phyloP scores from a whole-genome alignment of 2,329 filamentous ascomycete species.

The Penicillium hordei region DNA sequence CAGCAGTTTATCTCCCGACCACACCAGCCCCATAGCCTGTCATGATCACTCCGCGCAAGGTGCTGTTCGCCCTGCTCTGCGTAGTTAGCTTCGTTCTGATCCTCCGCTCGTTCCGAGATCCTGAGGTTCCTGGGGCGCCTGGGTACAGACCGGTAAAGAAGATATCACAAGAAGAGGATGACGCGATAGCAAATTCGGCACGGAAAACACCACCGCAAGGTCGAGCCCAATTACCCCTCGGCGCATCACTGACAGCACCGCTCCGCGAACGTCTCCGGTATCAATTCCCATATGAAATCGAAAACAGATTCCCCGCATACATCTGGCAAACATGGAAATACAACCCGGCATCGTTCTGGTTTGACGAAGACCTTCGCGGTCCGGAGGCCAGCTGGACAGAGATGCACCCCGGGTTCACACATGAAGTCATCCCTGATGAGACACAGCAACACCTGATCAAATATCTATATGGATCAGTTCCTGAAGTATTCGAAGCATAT shows the following conservation, averaged over 20 bases:
- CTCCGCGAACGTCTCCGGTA: slow-evolving; percentile 81
- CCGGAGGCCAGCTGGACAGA: slow-evolving; percentile 88
- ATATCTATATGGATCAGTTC: slow-evolving; percentile 80
- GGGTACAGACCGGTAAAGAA: slow-evolving; percentile 27
- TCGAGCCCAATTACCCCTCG: slow-evolving; percentile 49
- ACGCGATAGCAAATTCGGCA: slow-evolving; percentile 11
- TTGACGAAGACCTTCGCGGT: slow-evolving; percentile 71
- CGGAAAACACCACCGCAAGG: slow-evolving; percentile 16
- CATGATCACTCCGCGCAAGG: slow-evolving; percentile 79
- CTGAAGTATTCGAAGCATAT: slow-evolving; percentile 77
- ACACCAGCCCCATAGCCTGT: slow-evolving; percentile 12
- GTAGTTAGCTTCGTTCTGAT: slow-evolving; percentile 70
- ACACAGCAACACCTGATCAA: slow-evolving; percentile 78
- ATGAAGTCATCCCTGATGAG: slow-evolving; percentile 94
- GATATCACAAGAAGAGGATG: slow-evolving; percentile 23
- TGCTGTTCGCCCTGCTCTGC: slow-evolving; percentile 68
- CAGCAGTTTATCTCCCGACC: slow-evolving; percentile 5
- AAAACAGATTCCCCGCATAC: slow-evolving; percentile 88
- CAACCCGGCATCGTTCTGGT: slow-evolving; percentile 73
- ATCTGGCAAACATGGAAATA: slow-evolving; percentile 99
- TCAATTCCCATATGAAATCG: slow-evolving; percentile 89
- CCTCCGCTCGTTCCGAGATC: slow-evolving; percentile 61
- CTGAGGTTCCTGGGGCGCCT: slow-evolving; percentile 28
- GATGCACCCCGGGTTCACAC: slow-evolving; percentile 84
- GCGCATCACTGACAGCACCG: slow-evolving; percentile 70